Conservation (phyloP, 2,329 filamentous ascomycete species). For the Pezicula carpinea region DNA sequence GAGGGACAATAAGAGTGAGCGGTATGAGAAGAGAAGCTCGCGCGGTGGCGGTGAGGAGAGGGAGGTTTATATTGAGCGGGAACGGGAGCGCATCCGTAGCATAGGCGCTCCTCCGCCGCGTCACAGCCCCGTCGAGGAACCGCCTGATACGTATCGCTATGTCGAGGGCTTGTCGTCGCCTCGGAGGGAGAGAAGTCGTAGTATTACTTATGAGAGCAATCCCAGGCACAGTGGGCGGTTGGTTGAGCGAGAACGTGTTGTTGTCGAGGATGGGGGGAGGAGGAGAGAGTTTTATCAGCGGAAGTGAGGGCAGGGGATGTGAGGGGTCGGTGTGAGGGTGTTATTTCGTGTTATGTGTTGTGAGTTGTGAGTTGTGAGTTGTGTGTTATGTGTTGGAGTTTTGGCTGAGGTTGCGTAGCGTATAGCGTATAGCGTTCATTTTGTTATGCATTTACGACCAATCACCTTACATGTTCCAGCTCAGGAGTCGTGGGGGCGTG, state of each 20-base stretch:
- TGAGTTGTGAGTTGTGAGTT: no score
- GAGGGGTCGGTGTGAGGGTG: no score
- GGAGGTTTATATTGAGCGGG: constrained; percentile 24
- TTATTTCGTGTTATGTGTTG: no score
- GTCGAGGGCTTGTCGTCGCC: constrained; percentile 10
- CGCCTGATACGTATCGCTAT: constrained; percentile 20
- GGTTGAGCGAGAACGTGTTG: constrained; percentile 19
- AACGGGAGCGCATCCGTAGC: constrained; percentile 14
- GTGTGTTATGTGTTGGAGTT: no score
- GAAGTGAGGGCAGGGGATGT: constrained; percentile 1
- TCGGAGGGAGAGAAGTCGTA: constrained; percentile 12
- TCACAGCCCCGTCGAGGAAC: constrained; percentile 4
- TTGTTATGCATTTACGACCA: no score
- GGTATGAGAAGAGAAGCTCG: constrained; percentile 6
- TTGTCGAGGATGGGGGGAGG: constrained; percentile 23
- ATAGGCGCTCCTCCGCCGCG: constrained; percentile 3
- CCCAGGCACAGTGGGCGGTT: constrained; percentile 14
- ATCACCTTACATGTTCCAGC: no score
- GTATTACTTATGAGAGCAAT: constrained; percentile 20
- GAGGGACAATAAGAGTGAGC: no score
- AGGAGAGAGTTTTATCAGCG: constrained; percentile 24
- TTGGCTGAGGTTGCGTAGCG: no score
- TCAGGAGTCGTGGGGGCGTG: no score
- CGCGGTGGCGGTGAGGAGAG: constrained; percentile 11
- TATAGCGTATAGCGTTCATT: no score